Evolutionary conservation across 805 yeast species (phyloP).

Genomic region (Wickerhamomyces bisporus): DNA sequence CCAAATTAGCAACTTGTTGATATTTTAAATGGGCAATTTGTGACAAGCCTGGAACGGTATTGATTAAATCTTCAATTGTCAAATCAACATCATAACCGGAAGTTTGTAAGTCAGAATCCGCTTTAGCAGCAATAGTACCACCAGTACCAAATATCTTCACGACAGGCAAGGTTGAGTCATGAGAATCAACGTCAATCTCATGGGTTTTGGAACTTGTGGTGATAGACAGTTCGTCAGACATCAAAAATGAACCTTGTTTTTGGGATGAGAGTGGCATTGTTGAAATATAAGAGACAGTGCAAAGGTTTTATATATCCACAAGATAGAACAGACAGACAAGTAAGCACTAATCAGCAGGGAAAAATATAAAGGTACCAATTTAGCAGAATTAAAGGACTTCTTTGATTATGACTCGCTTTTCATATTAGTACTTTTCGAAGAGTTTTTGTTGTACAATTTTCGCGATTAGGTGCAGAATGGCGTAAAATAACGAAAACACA

Average conservation of each 20-base stretch:
- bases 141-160: slow-evolving; percentile 55
- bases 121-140: slow-evolving; percentile 57
- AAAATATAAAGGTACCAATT: too few relatives aligned
- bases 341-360: too few relatives aligned
- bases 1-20: slow-evolving; percentile 58
- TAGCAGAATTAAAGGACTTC: too few relatives aligned
- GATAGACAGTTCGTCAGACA: slow-evolving; percentile 17
- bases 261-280: neutral
- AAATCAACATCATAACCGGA: slow-evolving; percentile 53
- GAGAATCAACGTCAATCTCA: slow-evolving; percentile 23
- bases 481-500: too few relatives aligned
- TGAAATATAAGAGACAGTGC: slow-evolving; percentile 4
- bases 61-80: slow-evolving; percentile 47
- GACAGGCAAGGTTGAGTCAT: slow-evolving; percentile 18
- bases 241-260: neutral
- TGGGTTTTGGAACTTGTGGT: slow-evolving; percentile 21
- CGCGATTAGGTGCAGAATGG: too few relatives aligned
- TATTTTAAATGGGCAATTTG: slow-evolving; percentile 54
- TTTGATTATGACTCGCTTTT: too few relatives aligned
- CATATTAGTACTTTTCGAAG: too few relatives aligned
- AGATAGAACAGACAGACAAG: too few relatives aligned
- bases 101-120: slow-evolving; percentile 40
- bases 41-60: slow-evolving; percentile 57
- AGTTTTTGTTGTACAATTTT: too few relatives aligned
- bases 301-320: neutral